Evolutionary conservation across 176 grass and related monocot species (phyloP).

Genomic region (Pontederia crassipes): DNA sequence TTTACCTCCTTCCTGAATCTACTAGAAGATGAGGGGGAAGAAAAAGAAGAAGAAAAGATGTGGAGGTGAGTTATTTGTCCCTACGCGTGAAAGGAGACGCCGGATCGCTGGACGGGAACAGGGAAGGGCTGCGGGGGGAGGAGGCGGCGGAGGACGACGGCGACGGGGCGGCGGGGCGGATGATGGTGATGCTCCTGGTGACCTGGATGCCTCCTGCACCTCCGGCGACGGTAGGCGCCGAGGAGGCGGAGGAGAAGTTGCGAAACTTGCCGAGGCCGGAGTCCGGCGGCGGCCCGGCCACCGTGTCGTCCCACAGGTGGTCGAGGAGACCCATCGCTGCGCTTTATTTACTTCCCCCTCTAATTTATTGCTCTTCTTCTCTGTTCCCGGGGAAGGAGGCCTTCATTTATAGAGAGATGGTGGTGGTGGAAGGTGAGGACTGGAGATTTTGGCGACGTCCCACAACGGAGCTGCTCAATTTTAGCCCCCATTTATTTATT

Average conservation of each 20-base stretch:
- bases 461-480: no score
- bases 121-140: background rate
- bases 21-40: background rate
- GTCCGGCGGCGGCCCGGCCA: constrained; percentile 11
- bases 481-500: no score
- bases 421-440: no score
- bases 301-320: constrained; percentile 21
- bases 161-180: background rate
- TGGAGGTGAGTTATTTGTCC: background rate
- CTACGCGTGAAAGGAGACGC: constrained; percentile 5
- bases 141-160: background rate
- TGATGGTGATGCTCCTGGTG: constrained; percentile 13
- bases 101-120: background rate
- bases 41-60: background rate
- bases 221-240: background rate
- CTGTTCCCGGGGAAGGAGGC: no score
- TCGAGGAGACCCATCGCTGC: constrained; percentile 2
- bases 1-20: background rate
- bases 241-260: constrained; percentile 1
- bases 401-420: no score
- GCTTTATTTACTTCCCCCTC: background rate
- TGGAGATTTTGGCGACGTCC: no score
- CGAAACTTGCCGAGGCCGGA: constrained; percentile 13
- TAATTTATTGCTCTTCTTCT: no score
- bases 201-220: background rate